These are phyloP conservation scores for Erythrobasidium hasegawianum DNA, from an alignment of 1,284 basidiomycete genomes.

Conservation along the genomic window DNA sequence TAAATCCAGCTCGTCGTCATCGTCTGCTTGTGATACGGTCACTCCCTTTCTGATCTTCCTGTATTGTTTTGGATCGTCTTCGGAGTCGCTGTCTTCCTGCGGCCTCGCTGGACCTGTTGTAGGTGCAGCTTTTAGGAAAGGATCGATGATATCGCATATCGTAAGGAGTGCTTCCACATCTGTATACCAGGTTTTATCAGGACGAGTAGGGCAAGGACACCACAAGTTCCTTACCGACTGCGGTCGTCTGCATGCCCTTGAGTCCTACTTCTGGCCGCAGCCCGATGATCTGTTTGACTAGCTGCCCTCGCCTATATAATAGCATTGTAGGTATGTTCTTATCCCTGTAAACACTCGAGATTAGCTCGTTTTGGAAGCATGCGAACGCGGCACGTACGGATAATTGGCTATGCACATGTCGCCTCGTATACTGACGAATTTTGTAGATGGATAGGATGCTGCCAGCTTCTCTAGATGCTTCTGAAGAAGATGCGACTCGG, in stretches of 20 bases:
- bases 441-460: slow-evolving; percentile 77
- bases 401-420: slow-evolving; percentile 95
- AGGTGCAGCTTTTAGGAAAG: slow-evolving; percentile 40
- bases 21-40: slow-evolving; percentile 24
- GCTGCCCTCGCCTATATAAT: slow-evolving; percentile 84
- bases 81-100: slow-evolving; percentile 32
- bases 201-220: background rate
- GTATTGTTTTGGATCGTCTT: slow-evolving; percentile 38
- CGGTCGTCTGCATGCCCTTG: slow-evolving; percentile 65
- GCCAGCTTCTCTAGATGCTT: slow-evolving; percentile 71
- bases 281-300: slow-evolving; percentile 77
- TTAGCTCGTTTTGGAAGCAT: background rate
- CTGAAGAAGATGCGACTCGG: slow-evolving; percentile 70
- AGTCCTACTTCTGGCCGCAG: slow-evolving; percentile 59
- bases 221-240: slow-evolving; percentile 62
- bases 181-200: slow-evolving; percentile 2
- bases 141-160: slow-evolving; percentile 43
- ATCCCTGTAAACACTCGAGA: slow-evolving; percentile 53
- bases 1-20: slow-evolving; percentile 43
- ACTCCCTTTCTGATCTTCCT: slow-evolving; percentile 35
- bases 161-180: slow-evolving; percentile 43
- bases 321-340: slow-evolving; percentile 85
- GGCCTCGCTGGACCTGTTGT: slow-evolving; percentile 6
- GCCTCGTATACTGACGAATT: slow-evolving; percentile 93
- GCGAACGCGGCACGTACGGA: slow-evolving; percentile 53